Evolutionary conservation across 2,329 filamentous ascomycete species (phyloP), one percentile per base, ranked within the genome.

Genomic region (Trichoderma breve): DNA sequence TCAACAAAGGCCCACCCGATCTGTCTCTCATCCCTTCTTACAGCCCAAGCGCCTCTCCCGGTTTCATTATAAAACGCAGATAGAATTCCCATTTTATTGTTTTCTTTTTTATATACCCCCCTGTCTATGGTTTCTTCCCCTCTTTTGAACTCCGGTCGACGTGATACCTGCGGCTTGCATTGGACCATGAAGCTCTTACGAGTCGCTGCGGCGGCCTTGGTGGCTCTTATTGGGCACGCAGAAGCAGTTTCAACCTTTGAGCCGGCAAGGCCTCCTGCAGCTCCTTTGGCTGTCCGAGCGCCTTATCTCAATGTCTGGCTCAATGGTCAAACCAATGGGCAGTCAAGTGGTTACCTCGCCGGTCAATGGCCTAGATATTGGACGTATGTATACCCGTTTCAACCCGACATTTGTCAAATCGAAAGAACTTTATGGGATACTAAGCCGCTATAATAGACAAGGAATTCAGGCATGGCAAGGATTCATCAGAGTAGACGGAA

Each of bases 241-340:
- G 73, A 71, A 18, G 77, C 74, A 8, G 73, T 71, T 18, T 91
- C 90, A 11, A 88, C 84, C 2, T 93, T 92, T 77, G 84, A 82
- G 43, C 91, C 91, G 39, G 86, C 88, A 43, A 85, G 90, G 7
- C 91, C 91, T 55, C 91, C 91, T 18, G 86, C 91, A 1, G 84
- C 92, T 32, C 92, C 93, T 14, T 81, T 95, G 39, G 92, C 92
- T 57, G 92, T 95, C 58, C 90, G 89, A 73, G 91, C 90, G 11
- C 93, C 93, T 0, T 95, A 95, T 75, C 81, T 95, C 18, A 93
- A 88, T 78, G 88, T 89, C 15, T 93, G 91, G 91, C 84, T 91
- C 55, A 82, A 87, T 71, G 89, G 86, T 11, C 90, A 90, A 1
- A 87, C 83, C 32, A 85, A 89, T 78, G 88, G 86, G 26, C 87